A percentile compares a stretch with the other conserved stretches of the same genome.
These are phyloP conservation scores for Aspergillus taichungensis DNA, from an alignment of 495 filamentous ascomycete genomes.

Conservation along the genomic window DNA sequence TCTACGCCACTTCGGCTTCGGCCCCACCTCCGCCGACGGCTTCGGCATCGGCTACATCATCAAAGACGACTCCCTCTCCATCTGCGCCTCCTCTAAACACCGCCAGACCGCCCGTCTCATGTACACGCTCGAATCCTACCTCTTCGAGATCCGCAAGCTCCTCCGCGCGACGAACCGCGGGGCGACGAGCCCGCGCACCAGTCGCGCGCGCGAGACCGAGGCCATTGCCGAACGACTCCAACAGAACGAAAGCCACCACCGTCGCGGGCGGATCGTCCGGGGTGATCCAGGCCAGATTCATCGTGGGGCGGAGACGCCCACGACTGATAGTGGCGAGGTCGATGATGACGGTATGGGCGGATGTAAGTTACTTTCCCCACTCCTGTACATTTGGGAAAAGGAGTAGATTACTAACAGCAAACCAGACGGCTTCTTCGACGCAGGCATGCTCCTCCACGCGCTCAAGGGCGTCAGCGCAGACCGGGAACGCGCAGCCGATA, in stretches of 20 bases:
- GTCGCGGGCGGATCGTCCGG: slow-evolving; percentile 38
- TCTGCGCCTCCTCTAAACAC: slow-evolving; percentile 88
- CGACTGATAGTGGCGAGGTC: slow-evolving; percentile 53
- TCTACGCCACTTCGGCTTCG: slow-evolving; percentile 94
- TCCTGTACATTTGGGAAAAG: slow-evolving; percentile 8
- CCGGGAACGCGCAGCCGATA: slow-evolving; percentile 36
- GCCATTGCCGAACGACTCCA: slow-evolving; percentile 38
- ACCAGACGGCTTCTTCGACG: slow-evolving; percentile 91
- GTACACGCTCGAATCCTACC: slow-evolving; percentile 79
- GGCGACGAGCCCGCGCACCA: slow-evolving; percentile 44
- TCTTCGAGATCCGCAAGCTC: slow-evolving; percentile 81
- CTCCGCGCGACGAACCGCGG: slow-evolving; percentile 57
- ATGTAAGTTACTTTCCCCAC: slow-evolving; percentile 56
- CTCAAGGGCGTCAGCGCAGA: slow-evolving; percentile 56
- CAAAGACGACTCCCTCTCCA: slow-evolving; percentile 87
- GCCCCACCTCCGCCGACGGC: slow-evolving; percentile 86
- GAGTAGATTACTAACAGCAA: slow-evolving; percentile 19
- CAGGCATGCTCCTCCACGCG: slow-evolving; percentile 83
- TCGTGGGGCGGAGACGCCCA: slow-evolving; percentile 42
- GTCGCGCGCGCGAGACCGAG: slow-evolving; percentile 60
- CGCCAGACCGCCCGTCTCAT: slow-evolving; percentile 85
- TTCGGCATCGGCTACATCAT: slow-evolving; percentile 99
- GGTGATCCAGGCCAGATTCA: slow-evolving; percentile 23
- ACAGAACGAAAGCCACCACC: slow-evolving; percentile 18
- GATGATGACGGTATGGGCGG: slow-evolving; percentile 88